These are phyloP conservation scores for Solanum etuberosum DNA, from an alignment of 257 asterid species.

Conservation along the genomic window DNA sequence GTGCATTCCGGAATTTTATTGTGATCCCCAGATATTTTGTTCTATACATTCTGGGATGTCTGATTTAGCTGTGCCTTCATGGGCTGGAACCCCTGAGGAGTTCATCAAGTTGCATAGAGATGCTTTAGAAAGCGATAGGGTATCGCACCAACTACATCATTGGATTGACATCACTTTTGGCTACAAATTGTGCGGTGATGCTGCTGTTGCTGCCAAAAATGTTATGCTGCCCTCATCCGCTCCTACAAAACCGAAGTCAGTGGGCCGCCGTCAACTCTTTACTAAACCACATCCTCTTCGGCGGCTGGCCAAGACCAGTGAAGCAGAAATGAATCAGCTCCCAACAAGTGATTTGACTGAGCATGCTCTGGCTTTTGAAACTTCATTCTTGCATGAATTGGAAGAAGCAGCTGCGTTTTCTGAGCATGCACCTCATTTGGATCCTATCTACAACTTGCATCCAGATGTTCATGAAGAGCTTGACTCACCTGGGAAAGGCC, in stretches of 20 bases:
- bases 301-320: conserved; percentile 16
- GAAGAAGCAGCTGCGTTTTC: conserved; percentile 70
- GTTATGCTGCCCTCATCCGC: conserved; percentile 77
- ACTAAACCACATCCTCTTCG: conserved; percentile 84
- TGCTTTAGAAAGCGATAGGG: conserved; percentile 68
- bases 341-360: conserved; percentile 11
- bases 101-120: conserved; percentile 79
- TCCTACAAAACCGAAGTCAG: conserved; percentile 45
- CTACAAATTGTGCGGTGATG: conserved; percentile 85
- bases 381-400: conserved; percentile 34
- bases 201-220: conserved; percentile 84
- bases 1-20: conserved; percentile 94
- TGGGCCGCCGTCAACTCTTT: conserved; percentile 90
- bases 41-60: conserved; percentile 91
- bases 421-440: conserved; percentile 62
- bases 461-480: conserved; percentile 18
- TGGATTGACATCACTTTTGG: conserved; percentile 99
- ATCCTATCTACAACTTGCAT: conserved; percentile 41
- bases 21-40: conserved; percentile 71
- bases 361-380: conserved; percentile 17
- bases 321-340: conserved; percentile 1
- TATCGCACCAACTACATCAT: conserved; percentile 63
- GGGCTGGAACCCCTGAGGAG: conserved; percentile 85
- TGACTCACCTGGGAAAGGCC: conserved; percentile 24
- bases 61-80: conserved; percentile 80